Evolutionary conservation across 208 protist species (phyloP), one percentile per base, ranked within the genome.

Genomic region (Wallacemonas sp.): DNA sequence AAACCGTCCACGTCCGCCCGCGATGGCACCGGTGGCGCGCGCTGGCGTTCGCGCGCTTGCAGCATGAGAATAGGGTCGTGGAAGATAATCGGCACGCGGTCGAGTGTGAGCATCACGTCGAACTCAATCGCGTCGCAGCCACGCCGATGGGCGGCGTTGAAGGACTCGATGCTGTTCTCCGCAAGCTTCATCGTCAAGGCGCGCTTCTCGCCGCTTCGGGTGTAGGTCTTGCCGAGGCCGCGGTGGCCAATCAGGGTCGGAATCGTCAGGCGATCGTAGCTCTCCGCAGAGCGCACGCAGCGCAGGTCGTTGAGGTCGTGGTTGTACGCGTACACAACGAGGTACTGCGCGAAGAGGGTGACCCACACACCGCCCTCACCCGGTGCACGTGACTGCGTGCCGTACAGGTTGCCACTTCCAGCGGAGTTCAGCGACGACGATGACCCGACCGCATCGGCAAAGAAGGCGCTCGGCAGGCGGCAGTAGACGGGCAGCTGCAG

Each of bases 101-200:
- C 88, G 20, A 62, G 65, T 11, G 88, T 91, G n/a, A 91, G 76
- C 88, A 92, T 91, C 28, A 94, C 88, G 54, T 94, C 88, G 42
- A 94, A 85, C 71, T 94, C 85, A 22, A 94, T 79, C 81, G 89
- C 90, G 8, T 84, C 77, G 39, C 85, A 91, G 8, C 82, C 77
- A 22, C 88, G 82, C 11, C 68, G 69, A 66, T 94, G 85, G 2
- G 88, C 88, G 0, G 85, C 85, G 71, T 82, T 88, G 23, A 94
- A 77, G 1, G 88, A 52, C 55, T 82, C 72, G 36, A 94, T 70
- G 55, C 76, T 92, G 74, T 94, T 94, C 66, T 94, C 85, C 29
- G 79, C 82, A 46, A 90, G 82, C 69, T 90, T 89, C 14, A 77
- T 38, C 10, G 63, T 73, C 14, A 80, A 50, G 12, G 70, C 45